Evolutionary conservation across 495 filamentous ascomycete genomes (phyloP), one percentile per base, ranked within the genome.

Genomic region (Aspergillus cristatus): DNA sequence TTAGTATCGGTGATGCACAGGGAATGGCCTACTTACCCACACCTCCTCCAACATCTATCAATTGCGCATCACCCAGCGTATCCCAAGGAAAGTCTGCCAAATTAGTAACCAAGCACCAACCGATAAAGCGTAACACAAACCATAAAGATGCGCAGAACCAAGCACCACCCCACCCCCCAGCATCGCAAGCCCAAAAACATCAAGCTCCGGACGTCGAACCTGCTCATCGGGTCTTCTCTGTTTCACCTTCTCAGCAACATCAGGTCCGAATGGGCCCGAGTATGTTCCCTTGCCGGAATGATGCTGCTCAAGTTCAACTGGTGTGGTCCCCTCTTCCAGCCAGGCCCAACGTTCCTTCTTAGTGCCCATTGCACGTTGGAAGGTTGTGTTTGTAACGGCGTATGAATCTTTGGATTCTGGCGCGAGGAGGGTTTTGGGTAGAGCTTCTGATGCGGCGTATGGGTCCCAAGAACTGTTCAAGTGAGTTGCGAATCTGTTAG

Each of bases 31-130:
- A 24, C 20, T 4, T 4, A 24, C 20, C 20, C 4, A 62, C 46
- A 18, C 62, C 58, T 1, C 61, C 59, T 3, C 65, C 65, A 3
- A 68, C 57, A 39, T 68, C 63, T 1, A 67, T 59, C 5, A 68
- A 36, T 7, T 49, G 55, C 7, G 45, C 54, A 14, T 50, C 38
- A 6, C 54, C 57, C 7, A 65, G 50, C 10, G 47, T 42, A 7
- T 16, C 49, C 60, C 62, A 66, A 2, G 59, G 60, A 29, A 54
- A 65, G n/a, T n/a, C n/a, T n/a, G n/a, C n/a, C n/a, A n/a, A n/a
- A n/a, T n/a, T n/a, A n/a, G n/a, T n/a, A n/a, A n/a, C n/a, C n/a
- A n/a, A n/a, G n/a, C n/a, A n/a, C n/a, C n/a, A n/a, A n/a, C n/a
- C n/a, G n/a, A n/a, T n/a, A n/a, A 41, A 14, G 10, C 18, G 16